A percentile compares a stretch with the other conserved stretches of the same genome.
phyloP scores from a whole-genome alignment of 768 basidiomycete genomes.

The Xerocomellus chrysenteron region DNA sequence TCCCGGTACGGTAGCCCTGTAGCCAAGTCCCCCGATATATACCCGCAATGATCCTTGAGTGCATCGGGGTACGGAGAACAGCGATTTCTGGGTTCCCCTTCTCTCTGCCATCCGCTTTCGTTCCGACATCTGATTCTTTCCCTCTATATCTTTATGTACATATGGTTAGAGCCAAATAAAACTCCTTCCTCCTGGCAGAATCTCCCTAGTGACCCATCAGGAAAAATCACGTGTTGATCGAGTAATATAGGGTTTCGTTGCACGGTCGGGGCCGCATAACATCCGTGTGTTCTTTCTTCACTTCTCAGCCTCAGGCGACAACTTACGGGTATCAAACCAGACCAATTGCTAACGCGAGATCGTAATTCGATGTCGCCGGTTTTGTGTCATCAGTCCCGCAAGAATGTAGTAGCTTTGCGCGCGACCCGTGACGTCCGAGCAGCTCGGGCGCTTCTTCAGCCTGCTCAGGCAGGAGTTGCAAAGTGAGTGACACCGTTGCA shows the following conservation, averaged over 20 bases:
- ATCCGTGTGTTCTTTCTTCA: neutral
- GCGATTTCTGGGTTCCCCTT: too few relatives aligned
- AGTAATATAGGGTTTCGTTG: constrained; percentile 23
- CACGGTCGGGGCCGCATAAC: neutral
- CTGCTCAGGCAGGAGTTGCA: neutral
- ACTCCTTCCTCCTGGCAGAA: too few relatives aligned
- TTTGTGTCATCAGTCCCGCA: neutral
- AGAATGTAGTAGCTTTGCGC: too few relatives aligned
- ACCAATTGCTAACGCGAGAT: neutral
- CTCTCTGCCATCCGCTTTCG: too few relatives aligned
- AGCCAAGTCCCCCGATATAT: too few relatives aligned
- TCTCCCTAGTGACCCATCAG: too few relatives aligned
- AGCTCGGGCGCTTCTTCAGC: neutral
- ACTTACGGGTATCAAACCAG: neutral
- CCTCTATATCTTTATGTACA: too few relatives aligned
- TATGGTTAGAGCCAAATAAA: too few relatives aligned
- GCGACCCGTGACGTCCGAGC: neutral
- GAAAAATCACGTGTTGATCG: neutral
- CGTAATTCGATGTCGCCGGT: neutral
- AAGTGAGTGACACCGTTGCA: constrained; percentile 1
- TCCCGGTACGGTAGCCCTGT: too few relatives aligned
- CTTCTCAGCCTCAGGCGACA: neutral
- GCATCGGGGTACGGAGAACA: too few relatives aligned
- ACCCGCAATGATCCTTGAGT: too few relatives aligned
- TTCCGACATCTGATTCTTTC: too few relatives aligned